phyloP scores from a whole-genome alignment of 1,284 basidiomycete species.

The Exobasidium rhododendri region DNA sequence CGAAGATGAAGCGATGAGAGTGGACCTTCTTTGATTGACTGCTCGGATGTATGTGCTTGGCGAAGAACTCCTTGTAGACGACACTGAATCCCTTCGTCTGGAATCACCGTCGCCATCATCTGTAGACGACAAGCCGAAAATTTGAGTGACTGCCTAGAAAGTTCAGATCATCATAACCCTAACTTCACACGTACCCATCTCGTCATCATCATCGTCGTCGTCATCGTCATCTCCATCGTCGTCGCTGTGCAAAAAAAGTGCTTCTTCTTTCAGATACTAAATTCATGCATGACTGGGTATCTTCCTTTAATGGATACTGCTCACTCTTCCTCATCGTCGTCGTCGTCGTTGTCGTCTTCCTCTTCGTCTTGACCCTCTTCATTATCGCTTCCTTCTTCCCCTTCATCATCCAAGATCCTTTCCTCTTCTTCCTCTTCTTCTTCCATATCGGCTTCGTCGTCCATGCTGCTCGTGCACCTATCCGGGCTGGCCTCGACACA shows the following conservation, averaged over 20 bases:
- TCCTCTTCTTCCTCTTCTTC: conserved; percentile 18
- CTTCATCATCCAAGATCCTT: conserved; percentile 5
- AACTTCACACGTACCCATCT: neutral
- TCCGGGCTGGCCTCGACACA: neutral
- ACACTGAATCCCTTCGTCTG: neutral
- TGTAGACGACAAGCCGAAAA: too few species aligned
- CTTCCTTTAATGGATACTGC: conserved; percentile 22
- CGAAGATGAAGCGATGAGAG: conserved; percentile 6
- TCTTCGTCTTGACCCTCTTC: conserved; percentile 10
- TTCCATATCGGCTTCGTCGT: conserved; percentile 5
- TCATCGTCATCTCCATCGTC: conserved; percentile 20
- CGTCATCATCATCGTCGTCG: conserved; percentile 21
- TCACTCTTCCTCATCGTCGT: conserved; percentile 13
- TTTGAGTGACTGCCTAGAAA: too few species aligned
- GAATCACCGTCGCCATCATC: conserved; percentile 15
- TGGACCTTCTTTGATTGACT: neutral
- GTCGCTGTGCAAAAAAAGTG: conserved; percentile 11
- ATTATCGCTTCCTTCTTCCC: conserved; percentile 1
- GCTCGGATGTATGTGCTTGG: neutral
- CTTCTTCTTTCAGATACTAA: too few species aligned
- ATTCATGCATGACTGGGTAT: too few species aligned
- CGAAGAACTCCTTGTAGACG: neutral
- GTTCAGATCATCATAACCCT: neutral
- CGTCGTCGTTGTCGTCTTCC: conserved; percentile 18
- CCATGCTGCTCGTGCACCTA: neutral